Percentiles rank a stretch among this genome's conserved stretches.
phyloP scores from a whole-genome alignment of 306 rosid species.

The Begonia loranthoides region DNA sequence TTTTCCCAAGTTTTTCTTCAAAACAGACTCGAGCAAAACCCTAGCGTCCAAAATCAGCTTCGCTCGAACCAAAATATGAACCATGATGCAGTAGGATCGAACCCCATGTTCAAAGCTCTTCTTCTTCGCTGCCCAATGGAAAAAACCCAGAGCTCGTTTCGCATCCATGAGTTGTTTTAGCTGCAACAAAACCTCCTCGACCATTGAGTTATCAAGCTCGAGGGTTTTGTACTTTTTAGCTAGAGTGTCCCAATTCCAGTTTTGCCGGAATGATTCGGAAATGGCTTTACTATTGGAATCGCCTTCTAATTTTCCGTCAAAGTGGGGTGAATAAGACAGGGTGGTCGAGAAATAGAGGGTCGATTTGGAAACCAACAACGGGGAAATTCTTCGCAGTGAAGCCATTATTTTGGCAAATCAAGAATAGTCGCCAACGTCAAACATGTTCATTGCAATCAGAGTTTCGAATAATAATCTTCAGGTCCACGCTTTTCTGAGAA shows the following conservation, averaged over 20 bases:
- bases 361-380: background rate
- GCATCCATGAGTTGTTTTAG: slow-evolving; percentile 51
- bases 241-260: slow-evolving; percentile 44
- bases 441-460: too few species aligned
- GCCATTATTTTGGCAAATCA: background rate
- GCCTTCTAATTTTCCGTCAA: background rate
- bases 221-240: slow-evolving; percentile 23
- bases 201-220: slow-evolving; percentile 23
- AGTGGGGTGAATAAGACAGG: background rate
- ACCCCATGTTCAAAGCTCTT: slow-evolving; percentile 32
- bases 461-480: too few species aligned
- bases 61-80: slow-evolving; percentile 42
- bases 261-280: slow-evolving; percentile 30
- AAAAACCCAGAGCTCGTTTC: slow-evolving; percentile 53
- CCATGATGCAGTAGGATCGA: slow-evolving; percentile 34
- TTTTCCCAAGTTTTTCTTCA: slow-evolving; percentile 13
- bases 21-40: slow-evolving; percentile 42
- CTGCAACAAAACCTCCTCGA: slow-evolving; percentile 29
- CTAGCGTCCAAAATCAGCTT: slow-evolving; percentile 41
- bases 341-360: background rate
- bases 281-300: slow-evolving; percentile 13
- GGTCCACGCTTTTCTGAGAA: too few species aligned
- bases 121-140: slow-evolving; percentile 55
- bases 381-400: background rate
- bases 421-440: too few species aligned